A percentile compares a stretch with the other conserved stretches of the same genome.
Evolutionary conservation across 441 rosid species (phyloP).

Genomic region (Biscutella auriculata): DNA sequence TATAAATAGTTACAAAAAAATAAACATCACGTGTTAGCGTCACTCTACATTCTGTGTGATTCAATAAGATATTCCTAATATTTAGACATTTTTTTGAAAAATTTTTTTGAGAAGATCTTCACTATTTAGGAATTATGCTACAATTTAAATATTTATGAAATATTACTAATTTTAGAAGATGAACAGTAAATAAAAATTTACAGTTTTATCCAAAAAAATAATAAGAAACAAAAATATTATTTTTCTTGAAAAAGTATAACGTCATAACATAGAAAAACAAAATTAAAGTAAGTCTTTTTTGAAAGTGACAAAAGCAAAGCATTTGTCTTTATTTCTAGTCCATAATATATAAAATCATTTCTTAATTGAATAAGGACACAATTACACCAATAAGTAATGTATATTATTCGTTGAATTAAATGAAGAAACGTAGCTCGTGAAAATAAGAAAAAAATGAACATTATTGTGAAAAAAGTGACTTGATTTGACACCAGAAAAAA

Average conservation of each 20-base stretch:
- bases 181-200: too few species aligned
- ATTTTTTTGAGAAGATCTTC: too few species aligned
- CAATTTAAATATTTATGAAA: too few species aligned
- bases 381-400: constrained; percentile 1
- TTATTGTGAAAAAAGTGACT: constrained; percentile 7
- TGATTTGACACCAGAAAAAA: constrained; percentile 24
- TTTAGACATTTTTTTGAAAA: too few species aligned
- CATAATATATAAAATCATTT: background rate
- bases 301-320: constrained; percentile 13
- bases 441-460: constrained; percentile 1
- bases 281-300: background rate
- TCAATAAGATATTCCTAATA: too few species aligned
- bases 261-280: constrained; percentile 3
- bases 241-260: constrained; percentile 13
- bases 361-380: background rate
- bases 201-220: background rate
- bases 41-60: too few species aligned
- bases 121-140: too few species aligned
- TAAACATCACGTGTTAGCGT: too few species aligned
- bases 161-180: too few species aligned
- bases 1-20: too few species aligned
- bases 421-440: constrained; percentile 13
- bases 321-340: constrained; percentile 7
- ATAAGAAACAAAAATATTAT: background rate
- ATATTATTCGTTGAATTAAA: constrained; percentile 8